Evolutionary conservation across 2,329 filamentous ascomycete genomes (phyloP), one percentile per base, ranked within the genome.

Genomic region (Clonostachys rhizophaga): DNA sequence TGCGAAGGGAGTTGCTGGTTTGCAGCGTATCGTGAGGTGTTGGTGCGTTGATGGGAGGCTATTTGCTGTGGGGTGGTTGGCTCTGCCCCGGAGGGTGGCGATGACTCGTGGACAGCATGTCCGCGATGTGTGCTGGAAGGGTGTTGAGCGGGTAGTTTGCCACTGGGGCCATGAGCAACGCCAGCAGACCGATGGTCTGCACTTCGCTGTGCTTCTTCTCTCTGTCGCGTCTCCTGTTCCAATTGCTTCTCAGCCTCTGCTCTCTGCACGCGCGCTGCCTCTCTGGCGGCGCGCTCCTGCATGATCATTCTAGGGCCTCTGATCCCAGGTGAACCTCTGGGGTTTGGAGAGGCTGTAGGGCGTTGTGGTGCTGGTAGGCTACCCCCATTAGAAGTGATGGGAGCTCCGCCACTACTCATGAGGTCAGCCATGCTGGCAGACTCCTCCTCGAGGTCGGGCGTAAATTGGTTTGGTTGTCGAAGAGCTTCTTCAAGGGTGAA

Each of bases 391-490:
- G 78, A 74, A 53, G 71, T 66, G 55, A 72, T 68, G 57, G 76
- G 72, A 53, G 75, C 71, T 58, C 74, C 74, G 61, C 82, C 79
- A 60, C 81, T 76, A 50, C 65, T 65, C 52, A 75, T 66, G 57
- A 96, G 76, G 65, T 96, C 91, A 57, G 91, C 87, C 91, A 99
- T 97, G 59, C 83, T 81, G 56, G 91, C 89, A 78, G 89, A 87
- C 73, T 95, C 89, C 75, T 99, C 94, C 51, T 85, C 78, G 56
- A 85, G 71, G 67, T 96, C 91, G 20, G 87, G 79, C 9, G 91
- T 95, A 68, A 97, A 95, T 43, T 83, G 74, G 55, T 90, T 80
- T 3, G 92, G 91, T 42, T 86, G 81, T 55, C 91, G 86, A 55
- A 97, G 78, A 36, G 89, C 90, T 72, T 95, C 90, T 73, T 97